Evolutionary conservation across 73 alveolate species (phyloP).

Genomic region (Diophrys sp.): DNA sequence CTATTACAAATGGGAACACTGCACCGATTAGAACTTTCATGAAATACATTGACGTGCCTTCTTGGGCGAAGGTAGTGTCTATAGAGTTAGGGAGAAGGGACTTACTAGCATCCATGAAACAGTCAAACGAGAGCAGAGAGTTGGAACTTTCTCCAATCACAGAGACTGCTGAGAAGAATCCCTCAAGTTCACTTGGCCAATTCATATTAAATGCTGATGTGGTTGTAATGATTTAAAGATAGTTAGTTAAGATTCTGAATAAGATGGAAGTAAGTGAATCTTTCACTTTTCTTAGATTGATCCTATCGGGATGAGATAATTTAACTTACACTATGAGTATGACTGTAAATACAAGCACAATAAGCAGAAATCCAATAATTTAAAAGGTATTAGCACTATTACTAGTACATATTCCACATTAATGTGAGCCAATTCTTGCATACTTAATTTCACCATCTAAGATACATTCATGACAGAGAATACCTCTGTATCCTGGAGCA

Average conservation of each 20-base stretch:
- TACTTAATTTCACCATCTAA: too few relatives aligned
- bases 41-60: neutral
- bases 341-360: too few relatives aligned
- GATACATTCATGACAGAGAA: too few relatives aligned
- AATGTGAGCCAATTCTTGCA: too few relatives aligned
- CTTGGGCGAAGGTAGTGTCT: neutral
- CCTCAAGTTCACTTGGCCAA: neutral
- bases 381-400: too few relatives aligned
- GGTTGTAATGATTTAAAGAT: neutral
- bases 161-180: neutral
- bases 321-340: neutral
- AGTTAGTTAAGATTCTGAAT: conserved; percentile 4
- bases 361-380: too few relatives aligned
- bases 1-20: neutral
- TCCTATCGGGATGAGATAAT: neutral
- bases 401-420: too few relatives aligned
- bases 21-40: neutral
- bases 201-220: conserved; percentile 1
- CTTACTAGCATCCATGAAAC: neutral
- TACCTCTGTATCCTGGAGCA: too few relatives aligned
- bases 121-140: conserved; percentile 6
- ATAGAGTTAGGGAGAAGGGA: neutral
- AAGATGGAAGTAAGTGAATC: neutral
- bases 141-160: neutral
- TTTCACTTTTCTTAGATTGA: neutral